A percentile compares a stretch with the other conserved stretches of the same genome.
Evolutionary conservation across 78 protist genomes (phyloP).

Genomic region (Dictyostelium intermedium): DNA sequence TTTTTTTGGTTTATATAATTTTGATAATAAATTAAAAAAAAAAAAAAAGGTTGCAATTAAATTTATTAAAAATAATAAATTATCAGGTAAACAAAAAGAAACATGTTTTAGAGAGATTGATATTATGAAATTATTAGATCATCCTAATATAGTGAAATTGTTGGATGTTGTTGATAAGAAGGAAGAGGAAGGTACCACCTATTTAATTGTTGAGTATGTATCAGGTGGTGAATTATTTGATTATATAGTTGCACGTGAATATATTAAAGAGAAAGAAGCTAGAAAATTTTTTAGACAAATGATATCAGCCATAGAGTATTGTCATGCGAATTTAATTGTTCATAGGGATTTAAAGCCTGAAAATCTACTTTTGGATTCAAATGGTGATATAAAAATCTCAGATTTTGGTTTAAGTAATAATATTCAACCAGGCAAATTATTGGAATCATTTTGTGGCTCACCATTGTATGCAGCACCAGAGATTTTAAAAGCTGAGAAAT

Average conservation of each 20-base stretch:
- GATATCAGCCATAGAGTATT: slow-evolving; percentile 77
- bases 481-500: slow-evolving; percentile 79
- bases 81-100: slow-evolving; percentile 53
- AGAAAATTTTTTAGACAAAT: slow-evolving; percentile 76
- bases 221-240: slow-evolving; percentile 85
- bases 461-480: slow-evolving; percentile 93
- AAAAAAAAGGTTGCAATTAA: slow-evolving; percentile 73
- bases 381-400: slow-evolving; percentile 87
- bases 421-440: slow-evolving; percentile 73
- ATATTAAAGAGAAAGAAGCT: slow-evolving; percentile 78
- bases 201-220: slow-evolving; percentile 50
- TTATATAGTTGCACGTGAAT: slow-evolving; percentile 69
- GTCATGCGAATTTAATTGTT: slow-evolving; percentile 78
- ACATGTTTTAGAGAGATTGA: slow-evolving; percentile 79
- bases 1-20: not conserved
- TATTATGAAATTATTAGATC: slow-evolving; percentile 67
- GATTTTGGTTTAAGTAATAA: slow-evolving; percentile 90
- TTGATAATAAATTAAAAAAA: not conserved
- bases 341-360: slow-evolving; percentile 95
- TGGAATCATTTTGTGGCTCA: slow-evolving; percentile 89
- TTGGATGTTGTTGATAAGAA: slow-evolving; percentile 72
- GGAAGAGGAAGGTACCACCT: slow-evolving; percentile 32
- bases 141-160: slow-evolving; percentile 82
- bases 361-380: slow-evolving; percentile 86
- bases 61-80: slow-evolving; percentile 59